A percentile compares a stretch with the other conserved stretches of the same genome.
These are phyloP conservation scores for Saccharomycopsis oosterbeekiorum DNA, from an alignment of 805 yeast genomes.

Conservation along the genomic window DNA sequence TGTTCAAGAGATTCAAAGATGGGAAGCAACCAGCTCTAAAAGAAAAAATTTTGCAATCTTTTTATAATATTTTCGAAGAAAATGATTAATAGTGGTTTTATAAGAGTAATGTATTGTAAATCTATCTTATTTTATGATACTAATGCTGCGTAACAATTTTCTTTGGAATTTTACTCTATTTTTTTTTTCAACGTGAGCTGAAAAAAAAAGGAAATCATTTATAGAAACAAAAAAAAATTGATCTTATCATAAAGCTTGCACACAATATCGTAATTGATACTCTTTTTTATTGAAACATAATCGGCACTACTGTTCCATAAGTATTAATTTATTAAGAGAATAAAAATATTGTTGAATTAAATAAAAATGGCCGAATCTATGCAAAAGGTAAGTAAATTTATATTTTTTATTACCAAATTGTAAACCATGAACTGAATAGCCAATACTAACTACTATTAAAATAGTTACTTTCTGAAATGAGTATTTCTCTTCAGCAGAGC, in stretches of 20 bases:
- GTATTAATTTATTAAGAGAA: too few relatives aligned
- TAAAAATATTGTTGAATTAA: too few relatives aligned
- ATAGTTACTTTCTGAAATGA: slow-evolving; percentile 17
- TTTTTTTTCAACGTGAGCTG: too few relatives aligned
- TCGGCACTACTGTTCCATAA: too few relatives aligned
- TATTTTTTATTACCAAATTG: background rate
- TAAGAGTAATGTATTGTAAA: too few relatives aligned
- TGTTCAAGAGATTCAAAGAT: background rate
- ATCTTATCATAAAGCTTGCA: too few relatives aligned
- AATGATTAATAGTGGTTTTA: background rate
- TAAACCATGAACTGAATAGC: background rate
- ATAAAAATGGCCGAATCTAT: background rate
- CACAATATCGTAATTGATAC: too few relatives aligned
- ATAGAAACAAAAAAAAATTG: too few relatives aligned
- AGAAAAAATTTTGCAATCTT: background rate
- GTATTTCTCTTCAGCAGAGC: slow-evolving; percentile 11
- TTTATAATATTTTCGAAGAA: background rate
- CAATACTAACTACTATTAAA: background rate
- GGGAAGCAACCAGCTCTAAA: background rate
- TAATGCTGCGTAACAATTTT: background rate
- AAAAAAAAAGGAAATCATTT: too few relatives aligned
- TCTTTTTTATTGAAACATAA: too few relatives aligned
- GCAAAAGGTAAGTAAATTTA: background rate
- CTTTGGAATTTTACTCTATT: too few relatives aligned
- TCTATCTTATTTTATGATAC: too few relatives aligned